phyloP scores from a whole-genome alignment of 495 filamentous ascomycete species.

The Podospora appendiculata region DNA sequence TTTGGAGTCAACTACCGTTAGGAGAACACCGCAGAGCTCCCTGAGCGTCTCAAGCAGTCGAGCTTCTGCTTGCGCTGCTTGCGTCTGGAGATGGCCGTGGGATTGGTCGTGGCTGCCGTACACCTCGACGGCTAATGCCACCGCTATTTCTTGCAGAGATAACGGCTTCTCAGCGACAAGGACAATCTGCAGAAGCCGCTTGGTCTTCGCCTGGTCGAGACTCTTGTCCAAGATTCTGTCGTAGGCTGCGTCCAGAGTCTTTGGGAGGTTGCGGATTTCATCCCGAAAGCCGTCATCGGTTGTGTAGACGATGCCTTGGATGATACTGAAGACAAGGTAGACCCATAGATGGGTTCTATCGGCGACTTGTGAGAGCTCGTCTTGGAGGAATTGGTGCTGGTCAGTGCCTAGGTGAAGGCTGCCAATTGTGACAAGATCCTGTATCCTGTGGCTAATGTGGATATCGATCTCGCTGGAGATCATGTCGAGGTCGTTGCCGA shows the following conservation, averaged over 20 bases:
- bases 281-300: background rate
- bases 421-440: background rate
- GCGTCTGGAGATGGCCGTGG: background rate
- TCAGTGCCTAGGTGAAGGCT: background rate
- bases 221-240: background rate
- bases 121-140: background rate
- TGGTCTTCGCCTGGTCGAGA: background rate
- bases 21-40: background rate
- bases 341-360: conserved; percentile 12
- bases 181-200: conserved; percentile 1
- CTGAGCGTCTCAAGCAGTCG: background rate
- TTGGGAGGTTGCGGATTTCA: background rate
- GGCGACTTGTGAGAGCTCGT: background rate
- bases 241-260: background rate
- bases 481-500: background rate
- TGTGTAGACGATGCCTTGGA: background rate
- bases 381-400: background rate
- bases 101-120: background rate
- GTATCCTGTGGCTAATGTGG: background rate
- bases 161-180: background rate
- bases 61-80: background rate
- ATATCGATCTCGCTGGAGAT: conserved; percentile 10
- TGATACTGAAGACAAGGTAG: conserved; percentile 2
- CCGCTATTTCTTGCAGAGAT: background rate
- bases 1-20: background rate